Evolutionary conservation across 2,329 filamentous ascomycete genomes (phyloP).

Genomic region (Drechslerella stenobrocha): DNA sequence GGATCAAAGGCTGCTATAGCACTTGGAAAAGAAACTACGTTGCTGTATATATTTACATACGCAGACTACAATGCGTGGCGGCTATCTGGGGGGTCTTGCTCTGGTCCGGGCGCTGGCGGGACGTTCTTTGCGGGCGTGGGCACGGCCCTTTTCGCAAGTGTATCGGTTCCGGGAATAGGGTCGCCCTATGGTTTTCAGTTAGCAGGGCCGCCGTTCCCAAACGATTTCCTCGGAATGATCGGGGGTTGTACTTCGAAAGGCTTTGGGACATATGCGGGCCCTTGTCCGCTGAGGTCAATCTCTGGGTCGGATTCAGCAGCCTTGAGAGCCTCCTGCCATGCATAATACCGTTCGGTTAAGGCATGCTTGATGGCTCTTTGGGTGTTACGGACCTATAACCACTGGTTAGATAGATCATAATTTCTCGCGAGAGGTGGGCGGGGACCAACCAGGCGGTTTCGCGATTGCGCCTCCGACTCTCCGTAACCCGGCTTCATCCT

Average conservation of each 20-base stretch:
- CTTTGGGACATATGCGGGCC: conserved; percentile 57
- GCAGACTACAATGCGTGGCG: too few relatives aligned
- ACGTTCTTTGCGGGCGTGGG: neutral
- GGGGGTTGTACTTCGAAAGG: conserved; percentile 29
- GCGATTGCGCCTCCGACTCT: conserved; percentile 65
- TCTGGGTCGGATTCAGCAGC: conserved; percentile 70
- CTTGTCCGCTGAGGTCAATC: conserved; percentile 63
- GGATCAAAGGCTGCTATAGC: too few relatives aligned
- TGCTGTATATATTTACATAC: too few relatives aligned
- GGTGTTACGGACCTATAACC: conserved; percentile 69
- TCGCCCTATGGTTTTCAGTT: conserved; percentile 5
- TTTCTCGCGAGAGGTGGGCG: neutral
- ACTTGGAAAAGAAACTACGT: too few relatives aligned
- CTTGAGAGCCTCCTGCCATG: conserved; percentile 75
- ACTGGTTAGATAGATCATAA: neutral
- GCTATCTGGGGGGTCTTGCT: too few relatives aligned
- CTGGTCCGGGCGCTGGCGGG: neutral
- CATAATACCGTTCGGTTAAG: conserved; percentile 83
- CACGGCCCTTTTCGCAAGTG: neutral
- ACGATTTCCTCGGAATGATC: neutral
- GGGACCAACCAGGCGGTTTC: conserved; percentile 59
- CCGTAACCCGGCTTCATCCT: conserved; percentile 74
- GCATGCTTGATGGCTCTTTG: conserved; percentile 81
- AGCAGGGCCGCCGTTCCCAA: neutral
- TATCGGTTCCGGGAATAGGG: neutral